phyloP scores from a whole-genome alignment of 106 monocot species.

The Allium fistulosum region DNA sequence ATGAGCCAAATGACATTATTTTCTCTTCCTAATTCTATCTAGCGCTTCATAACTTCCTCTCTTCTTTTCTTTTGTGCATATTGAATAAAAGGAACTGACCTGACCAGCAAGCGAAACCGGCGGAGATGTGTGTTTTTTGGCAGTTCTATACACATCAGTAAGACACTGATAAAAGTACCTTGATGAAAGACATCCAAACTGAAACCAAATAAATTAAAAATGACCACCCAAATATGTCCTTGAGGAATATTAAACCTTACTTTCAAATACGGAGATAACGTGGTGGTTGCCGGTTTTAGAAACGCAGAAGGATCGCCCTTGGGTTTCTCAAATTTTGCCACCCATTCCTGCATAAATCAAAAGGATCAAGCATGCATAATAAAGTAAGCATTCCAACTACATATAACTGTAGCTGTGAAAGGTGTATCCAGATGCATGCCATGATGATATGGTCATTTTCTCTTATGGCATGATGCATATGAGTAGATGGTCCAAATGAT shows the following conservation, averaged over 20 bases:
- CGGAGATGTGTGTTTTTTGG: conserved; percentile 59
- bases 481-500: too few relatives aligned
- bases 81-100: conserved; percentile 24
- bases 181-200: conserved; percentile 95
- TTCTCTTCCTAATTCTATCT: too few relatives aligned
- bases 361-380: neutral
- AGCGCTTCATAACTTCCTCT: too few relatives aligned
- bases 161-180: conserved; percentile 78
- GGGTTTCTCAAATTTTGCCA: conserved; percentile 91
- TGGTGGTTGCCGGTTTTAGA: conserved; percentile 77
- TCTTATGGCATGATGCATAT: too few relatives aligned
- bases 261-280: conserved; percentile 90
- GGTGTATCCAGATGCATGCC: too few relatives aligned
- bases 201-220: conserved; percentile 7
- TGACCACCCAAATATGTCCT: neutral
- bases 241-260: conserved; percentile 22
- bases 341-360: conserved; percentile 46
- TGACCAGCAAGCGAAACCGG: conserved; percentile 87
- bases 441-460: too few relatives aligned
- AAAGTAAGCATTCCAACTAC: neutral
- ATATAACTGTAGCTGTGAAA: neutral
- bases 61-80: neutral
- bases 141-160: conserved; percentile 41
- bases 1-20: neutral
- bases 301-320: conserved; percentile 92